Conservation (phyloP, 1,284 basidiomycete genomes). For the Peniophora sp. region DNA sequence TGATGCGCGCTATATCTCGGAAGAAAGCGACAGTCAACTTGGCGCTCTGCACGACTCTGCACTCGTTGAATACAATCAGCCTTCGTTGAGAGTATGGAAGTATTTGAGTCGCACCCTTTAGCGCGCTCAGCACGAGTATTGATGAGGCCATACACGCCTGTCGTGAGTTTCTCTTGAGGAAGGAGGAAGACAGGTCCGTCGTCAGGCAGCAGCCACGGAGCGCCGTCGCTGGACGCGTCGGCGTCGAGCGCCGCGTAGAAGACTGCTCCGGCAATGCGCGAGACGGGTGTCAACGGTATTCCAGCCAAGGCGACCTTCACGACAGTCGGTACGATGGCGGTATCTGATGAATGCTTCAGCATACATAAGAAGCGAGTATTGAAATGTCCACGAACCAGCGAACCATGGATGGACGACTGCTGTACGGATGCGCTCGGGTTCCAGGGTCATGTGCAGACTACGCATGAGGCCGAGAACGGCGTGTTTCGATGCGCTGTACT, state of each 20-base stretch:
- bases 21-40: constrained; percentile 2
- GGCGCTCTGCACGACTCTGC: constrained; percentile 28
- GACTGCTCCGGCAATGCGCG: constrained; percentile 42
- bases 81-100: constrained; percentile 22
- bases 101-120: constrained; percentile 11
- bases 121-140: constrained; percentile 25
- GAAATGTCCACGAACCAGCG: constrained; percentile 27
- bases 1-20: neutral
- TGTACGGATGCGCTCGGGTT: constrained; percentile 33
- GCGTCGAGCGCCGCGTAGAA: constrained; percentile 44
- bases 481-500: constrained; percentile 47
- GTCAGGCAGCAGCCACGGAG: constrained; percentile 39
- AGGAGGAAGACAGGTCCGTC: constrained; percentile 41
- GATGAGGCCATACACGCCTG: constrained; percentile 44
- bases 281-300: constrained; percentile 40
- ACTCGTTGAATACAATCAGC: neutral
- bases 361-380: constrained; percentile 1
- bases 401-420: constrained; percentile 47
- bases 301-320: constrained; percentile 39
- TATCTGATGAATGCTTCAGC: constrained; percentile 26
- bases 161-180: constrained; percentile 35
- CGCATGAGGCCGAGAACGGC: constrained; percentile 48
- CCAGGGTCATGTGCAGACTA: constrained; percentile 29
- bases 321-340: constrained; percentile 32
- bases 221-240: constrained; percentile 35